Conservation (phyloP, 495 filamentous ascomycete genomes). For the Glutinoglossum americanum region DNA sequence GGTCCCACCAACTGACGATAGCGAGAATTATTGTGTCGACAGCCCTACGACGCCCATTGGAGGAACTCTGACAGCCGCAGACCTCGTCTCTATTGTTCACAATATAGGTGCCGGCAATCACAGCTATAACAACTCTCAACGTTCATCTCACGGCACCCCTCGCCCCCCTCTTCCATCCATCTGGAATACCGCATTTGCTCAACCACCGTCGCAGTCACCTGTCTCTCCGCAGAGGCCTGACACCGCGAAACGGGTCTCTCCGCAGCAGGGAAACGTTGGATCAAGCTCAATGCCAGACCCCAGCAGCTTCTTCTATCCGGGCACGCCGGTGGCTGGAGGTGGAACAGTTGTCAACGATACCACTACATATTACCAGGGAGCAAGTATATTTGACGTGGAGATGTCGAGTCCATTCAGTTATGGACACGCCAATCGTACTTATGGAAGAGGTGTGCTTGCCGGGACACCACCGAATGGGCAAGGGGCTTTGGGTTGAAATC, state of each 20-base stretch:
- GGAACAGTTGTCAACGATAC: neutral
- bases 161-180: conserved; percentile 21
- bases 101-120: neutral
- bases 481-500: neutral
- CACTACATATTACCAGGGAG: neutral
- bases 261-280: neutral
- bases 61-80: conserved; percentile 4
- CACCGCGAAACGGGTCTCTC: neutral
- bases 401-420: neutral
- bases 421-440: neutral
- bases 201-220: conserved; percentile 4
- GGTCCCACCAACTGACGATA: neutral
- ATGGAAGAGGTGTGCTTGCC: neutral
- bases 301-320: neutral
- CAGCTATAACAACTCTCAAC: neutral
- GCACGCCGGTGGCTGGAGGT: neutral
- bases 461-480: neutral
- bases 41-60: neutral
- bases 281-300: neutral
- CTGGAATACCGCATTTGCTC: conserved; percentile 23
- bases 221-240: neutral
- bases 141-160: conserved; percentile 8
- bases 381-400: neutral
- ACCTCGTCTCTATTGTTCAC: conserved; percentile 5
- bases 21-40: neutral